Conservation (phyloP, 2,329 filamentous ascomycete species). For the Aquanectria penicillioides region DNA sequence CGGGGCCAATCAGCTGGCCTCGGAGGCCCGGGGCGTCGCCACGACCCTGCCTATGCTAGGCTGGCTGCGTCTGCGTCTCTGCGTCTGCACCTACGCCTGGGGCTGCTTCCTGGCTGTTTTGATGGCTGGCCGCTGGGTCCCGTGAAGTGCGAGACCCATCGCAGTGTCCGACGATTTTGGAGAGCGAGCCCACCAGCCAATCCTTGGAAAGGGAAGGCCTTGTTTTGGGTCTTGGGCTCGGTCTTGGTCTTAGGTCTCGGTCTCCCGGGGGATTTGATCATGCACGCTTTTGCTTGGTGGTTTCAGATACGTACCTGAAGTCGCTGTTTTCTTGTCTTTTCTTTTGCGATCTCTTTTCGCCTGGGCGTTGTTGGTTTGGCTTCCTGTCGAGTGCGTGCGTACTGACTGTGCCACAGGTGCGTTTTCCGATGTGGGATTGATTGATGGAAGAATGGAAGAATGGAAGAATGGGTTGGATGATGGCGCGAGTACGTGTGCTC, state of each 20-base stretch:
- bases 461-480: not conserved
- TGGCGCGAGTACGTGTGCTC: slow-evolving; percentile 8
- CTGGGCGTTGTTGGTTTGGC: not conserved
- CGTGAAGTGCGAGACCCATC: slow-evolving; percentile 13
- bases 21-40: slow-evolving; percentile 38
- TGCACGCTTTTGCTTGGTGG: slow-evolving; percentile 16
- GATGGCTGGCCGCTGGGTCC: slow-evolving; percentile 7
- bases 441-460: not conserved
- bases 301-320: slow-evolving; percentile 20
- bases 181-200: slow-evolving; percentile 6
- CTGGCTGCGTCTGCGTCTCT: not conserved
- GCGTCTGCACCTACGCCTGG: not conserved
- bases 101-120: slow-evolving; percentile 16
- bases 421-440: slow-evolving; percentile 13
- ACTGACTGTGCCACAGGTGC: too few relatives aligned
- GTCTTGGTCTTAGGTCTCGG: not conserved
- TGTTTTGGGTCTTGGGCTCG: not conserved
- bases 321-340: slow-evolving; percentile 6
- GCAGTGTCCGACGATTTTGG: slow-evolving; percentile 1
- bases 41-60: slow-evolving; percentile 41
- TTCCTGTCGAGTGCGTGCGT: not conserved
- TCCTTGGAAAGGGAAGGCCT: slow-evolving; percentile 10
- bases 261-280: slow-evolving; percentile 13
- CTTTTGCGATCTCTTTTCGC: not conserved
- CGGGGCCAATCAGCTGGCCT: slow-evolving; percentile 46